phyloP scores from a whole-genome alignment of 805 yeast genomes.

The Candida succiphila region DNA sequence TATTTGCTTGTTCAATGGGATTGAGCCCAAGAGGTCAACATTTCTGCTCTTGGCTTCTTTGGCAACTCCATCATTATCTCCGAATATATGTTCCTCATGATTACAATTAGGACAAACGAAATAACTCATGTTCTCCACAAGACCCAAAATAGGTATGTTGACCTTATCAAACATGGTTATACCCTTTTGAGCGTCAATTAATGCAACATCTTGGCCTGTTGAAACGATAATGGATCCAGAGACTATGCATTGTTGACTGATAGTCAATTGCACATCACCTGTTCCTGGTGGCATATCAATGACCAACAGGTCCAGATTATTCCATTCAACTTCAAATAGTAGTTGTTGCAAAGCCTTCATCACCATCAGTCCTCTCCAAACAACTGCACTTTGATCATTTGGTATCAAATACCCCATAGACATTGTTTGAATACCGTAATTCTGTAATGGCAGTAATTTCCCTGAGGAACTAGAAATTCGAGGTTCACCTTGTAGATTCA shows the following conservation, averaged over 20 bases:
- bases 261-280: constrained; percentile 76
- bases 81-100: constrained; percentile 69
- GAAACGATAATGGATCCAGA: constrained; percentile 78
- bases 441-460: constrained; percentile 52
- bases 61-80: constrained; percentile 45
- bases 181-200: constrained; percentile 73
- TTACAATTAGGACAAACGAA: constrained; percentile 67
- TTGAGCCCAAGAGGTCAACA: constrained; percentile 47
- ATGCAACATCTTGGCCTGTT: constrained; percentile 80
- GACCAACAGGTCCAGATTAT: constrained; percentile 52
- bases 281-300: constrained; percentile 91
- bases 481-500: constrained; percentile 57
- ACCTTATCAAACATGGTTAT: constrained; percentile 69
- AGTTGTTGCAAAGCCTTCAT: constrained; percentile 82
- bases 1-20: constrained; percentile 57
- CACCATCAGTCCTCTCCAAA: constrained; percentile 82
- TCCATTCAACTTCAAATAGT: constrained; percentile 77
- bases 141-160: constrained; percentile 58
- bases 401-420: constrained; percentile 80
- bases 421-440: constrained; percentile 76
- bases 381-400: constrained; percentile 56
- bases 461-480: constrained; percentile 36
- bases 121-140: constrained; percentile 78
- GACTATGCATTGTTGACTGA: constrained; percentile 68
- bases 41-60: constrained; percentile 34